These are phyloP conservation scores for Oryza australiensis DNA, from an alignment of 176 grass and related monocot genomes.

Conservation along the genomic window DNA sequence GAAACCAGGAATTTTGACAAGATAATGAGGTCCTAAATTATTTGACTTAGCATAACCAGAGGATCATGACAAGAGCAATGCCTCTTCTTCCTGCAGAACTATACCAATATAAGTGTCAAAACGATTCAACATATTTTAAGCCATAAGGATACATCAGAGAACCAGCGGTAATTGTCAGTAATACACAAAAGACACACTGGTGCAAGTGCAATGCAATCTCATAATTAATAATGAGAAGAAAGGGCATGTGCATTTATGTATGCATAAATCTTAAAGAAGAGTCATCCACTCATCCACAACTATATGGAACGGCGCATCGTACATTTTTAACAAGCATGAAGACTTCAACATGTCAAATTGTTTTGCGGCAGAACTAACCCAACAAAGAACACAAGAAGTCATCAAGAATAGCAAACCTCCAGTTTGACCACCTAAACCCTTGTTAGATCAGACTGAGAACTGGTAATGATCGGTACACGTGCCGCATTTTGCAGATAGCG, in stretches of 20 bases:
- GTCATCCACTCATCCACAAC: neutral
- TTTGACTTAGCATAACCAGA: neutral
- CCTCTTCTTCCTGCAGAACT: slow-evolving; percentile 27
- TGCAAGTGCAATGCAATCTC: neutral
- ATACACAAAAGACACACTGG: neutral
- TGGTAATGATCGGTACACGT: neutral
- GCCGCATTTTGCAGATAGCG: neutral
- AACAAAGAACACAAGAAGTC: neutral
- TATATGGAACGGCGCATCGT: neutral
- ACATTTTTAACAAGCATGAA: neutral
- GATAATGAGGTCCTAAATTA: slow-evolving; percentile 3
- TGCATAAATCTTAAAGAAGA: neutral
- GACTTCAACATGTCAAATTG: neutral
- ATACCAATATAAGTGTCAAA: slow-evolving; percentile 15
- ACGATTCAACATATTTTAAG: neutral
- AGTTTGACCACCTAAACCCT: neutral
- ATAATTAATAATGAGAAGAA: neutral
- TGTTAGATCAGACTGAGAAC: neutral
- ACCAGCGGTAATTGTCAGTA: neutral
- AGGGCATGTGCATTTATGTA: neutral
- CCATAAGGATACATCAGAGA: neutral
- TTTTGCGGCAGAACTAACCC: neutral
- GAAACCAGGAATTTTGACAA: neutral
- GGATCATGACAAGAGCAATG: neutral
- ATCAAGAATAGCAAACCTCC: neutral